These are phyloP conservation scores for Anthoceros angustus DNA, from an alignment of 225 moss, liverwort and hornwort genomes.

Conservation along the genomic window DNA sequence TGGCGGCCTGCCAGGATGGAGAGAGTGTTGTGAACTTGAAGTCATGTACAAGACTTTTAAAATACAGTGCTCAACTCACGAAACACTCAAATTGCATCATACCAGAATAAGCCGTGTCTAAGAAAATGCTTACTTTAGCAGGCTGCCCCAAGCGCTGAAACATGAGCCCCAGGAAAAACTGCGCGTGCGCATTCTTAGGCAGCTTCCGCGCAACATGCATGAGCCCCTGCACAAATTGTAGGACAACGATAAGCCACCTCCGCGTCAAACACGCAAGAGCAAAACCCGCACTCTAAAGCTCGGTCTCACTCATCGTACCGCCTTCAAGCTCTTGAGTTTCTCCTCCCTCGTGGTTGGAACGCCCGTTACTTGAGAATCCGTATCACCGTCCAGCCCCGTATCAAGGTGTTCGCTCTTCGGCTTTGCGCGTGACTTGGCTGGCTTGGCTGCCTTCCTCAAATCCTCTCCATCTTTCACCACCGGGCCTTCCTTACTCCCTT, in stretches of 20 bases:
- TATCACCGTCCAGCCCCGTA: constrained; percentile 26
- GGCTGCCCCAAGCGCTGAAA: constrained; percentile 37
- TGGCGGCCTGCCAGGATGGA: constrained; percentile 21
- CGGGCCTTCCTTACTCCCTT: constrained; percentile 26
- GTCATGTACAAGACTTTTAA: no score
- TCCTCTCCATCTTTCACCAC: constrained; percentile 27
- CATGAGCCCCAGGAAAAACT: constrained; percentile 39
- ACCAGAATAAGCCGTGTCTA: neutral
- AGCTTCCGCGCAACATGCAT: constrained; percentile 28
- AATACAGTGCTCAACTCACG: neutral
- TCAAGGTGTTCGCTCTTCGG: constrained; percentile 26
- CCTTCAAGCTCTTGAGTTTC: constrained; percentile 32
- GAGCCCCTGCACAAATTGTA: constrained; percentile 22
- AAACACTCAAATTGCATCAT: neutral
- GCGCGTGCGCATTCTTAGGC: constrained; percentile 39
- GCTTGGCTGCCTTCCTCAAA: constrained; percentile 24
- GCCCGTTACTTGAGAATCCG: constrained; percentile 27
- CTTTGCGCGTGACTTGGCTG: constrained; percentile 31
- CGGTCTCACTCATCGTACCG: constrained; percentile 12
- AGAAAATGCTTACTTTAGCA: constrained; percentile 14
- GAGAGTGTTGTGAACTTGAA: no score
- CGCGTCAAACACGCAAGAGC: neutral
- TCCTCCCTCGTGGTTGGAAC: constrained; percentile 32
- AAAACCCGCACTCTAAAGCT: neutral
- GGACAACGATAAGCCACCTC: neutral